Percentiles rank a stretch among this genome's conserved stretches.
These are phyloP conservation scores for Fulvia fulva DNA, from an alignment of 2,329 filamentous ascomycete genomes.

Conservation along the genomic window DNA sequence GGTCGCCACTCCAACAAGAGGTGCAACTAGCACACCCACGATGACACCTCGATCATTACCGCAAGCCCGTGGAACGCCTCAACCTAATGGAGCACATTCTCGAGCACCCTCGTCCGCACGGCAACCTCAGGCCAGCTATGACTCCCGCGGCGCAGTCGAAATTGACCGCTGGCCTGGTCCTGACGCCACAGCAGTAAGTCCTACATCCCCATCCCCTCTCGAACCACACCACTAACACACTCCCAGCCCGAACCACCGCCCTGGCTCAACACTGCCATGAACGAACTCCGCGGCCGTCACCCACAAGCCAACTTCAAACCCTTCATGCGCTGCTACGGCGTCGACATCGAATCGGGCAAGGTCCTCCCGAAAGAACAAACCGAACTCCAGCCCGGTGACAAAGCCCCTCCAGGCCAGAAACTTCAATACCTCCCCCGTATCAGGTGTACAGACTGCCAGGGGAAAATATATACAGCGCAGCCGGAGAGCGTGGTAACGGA, in stretches of 20 bases:
- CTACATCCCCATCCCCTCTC: background rate
- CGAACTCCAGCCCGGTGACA: constrained; percentile 44
- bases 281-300: constrained; percentile 65
- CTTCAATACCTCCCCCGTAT: constrained; percentile 87
- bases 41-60: constrained; percentile 27
- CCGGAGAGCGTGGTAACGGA: constrained; percentile 81
- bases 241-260: constrained; percentile 73
- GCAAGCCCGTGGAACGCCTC: constrained; percentile 24
- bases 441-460: constrained; percentile 84
- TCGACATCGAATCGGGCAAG: constrained; percentile 67
- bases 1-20: constrained; percentile 22
- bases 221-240: constrained; percentile 2
- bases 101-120: constrained; percentile 19
- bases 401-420: constrained; percentile 61
- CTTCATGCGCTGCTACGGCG: constrained; percentile 79
- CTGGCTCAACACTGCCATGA: constrained; percentile 76
- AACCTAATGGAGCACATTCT: constrained; percentile 27
- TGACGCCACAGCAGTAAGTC: constrained; percentile 61
- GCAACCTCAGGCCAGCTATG: constrained; percentile 24
- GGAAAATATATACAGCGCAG: constrained; percentile 88
- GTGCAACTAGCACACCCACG: constrained; percentile 23
- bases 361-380: constrained; percentile 45
- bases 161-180: constrained; percentile 58
- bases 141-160: constrained; percentile 58
- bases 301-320: constrained; percentile 81